Conservation (phyloP, 331 rosid genomes). For the Rosa hybrid region DNA sequence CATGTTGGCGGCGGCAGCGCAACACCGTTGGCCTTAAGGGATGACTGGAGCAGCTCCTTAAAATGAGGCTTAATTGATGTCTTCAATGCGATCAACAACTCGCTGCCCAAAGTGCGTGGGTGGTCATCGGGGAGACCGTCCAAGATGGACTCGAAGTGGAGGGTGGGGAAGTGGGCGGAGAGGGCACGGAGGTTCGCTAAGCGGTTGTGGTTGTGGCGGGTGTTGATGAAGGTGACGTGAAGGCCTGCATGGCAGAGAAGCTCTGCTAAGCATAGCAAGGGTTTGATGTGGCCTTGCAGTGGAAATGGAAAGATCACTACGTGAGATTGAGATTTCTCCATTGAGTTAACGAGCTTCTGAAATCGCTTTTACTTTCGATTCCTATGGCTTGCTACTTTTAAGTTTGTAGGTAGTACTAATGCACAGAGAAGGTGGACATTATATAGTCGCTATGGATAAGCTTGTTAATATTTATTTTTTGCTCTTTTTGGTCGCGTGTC, state of each 20-base stretch:
- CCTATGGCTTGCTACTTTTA: no score
- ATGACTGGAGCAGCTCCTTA: constrained; percentile 20
- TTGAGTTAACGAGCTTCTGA: not conserved
- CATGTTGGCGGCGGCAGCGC: constrained; percentile 1
- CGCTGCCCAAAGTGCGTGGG: constrained; percentile 20
- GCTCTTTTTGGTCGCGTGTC: no score
- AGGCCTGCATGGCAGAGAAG: constrained; percentile 26
- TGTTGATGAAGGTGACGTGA: constrained; percentile 37
- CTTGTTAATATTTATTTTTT: no score
- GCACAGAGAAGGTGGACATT: no score
- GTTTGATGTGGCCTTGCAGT: constrained; percentile 16
- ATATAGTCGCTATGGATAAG: no score
- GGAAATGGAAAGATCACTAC: not conserved
- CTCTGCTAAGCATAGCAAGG: constrained; percentile 31
- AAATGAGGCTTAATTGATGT: constrained; percentile 28
- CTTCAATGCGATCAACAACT: not conserved
- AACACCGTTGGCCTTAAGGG: not conserved
- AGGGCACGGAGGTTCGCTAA: constrained; percentile 11
- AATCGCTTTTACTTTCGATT: no score
- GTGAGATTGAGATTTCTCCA: not conserved
- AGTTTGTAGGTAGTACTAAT: no score
- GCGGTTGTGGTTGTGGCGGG: constrained; percentile 22
- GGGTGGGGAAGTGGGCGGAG: constrained; percentile 22
- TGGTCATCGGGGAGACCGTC: not conserved
- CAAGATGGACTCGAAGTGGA: constrained; percentile 38